Evolutionary conservation across 208 protist genomes (phyloP).

Genomic region (Trypanosoma congolense): DNA sequence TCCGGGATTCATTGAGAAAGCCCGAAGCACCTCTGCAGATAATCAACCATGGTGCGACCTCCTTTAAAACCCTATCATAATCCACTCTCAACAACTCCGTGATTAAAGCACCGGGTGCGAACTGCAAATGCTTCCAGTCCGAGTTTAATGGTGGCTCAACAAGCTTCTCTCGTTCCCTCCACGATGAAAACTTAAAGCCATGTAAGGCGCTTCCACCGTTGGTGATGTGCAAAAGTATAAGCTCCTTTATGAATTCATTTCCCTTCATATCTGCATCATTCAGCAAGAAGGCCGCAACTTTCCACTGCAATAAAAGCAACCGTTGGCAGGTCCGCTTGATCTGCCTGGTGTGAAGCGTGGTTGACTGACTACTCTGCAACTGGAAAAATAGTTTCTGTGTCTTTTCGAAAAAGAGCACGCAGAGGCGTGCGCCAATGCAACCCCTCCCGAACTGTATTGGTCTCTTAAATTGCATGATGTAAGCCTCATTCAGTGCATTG

Average conservation of each 20-base stretch:
- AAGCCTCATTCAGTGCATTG: constrained; percentile 2
- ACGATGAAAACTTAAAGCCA: constrained; percentile 12
- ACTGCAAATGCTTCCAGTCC: constrained; percentile 18
- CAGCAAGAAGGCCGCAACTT: constrained; percentile 9
- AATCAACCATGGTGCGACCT: constrained; percentile 24
- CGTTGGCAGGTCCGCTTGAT: constrained; percentile 4
- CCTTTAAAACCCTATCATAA: constrained; percentile 8
- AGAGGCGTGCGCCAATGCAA: constrained; percentile 7
- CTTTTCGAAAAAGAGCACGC: constrained; percentile 17
- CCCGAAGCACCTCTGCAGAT: constrained; percentile 16
- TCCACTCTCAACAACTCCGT: constrained; percentile 12
- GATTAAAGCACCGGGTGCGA: constrained; percentile 17
- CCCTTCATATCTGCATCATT: constrained; percentile 23
- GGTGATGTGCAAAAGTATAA: constrained; percentile 19
- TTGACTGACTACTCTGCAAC: constrained; percentile 5
- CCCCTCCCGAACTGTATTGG: not conserved
- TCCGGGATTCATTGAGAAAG: constrained; percentile 10
- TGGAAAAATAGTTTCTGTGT: constrained; percentile 16
- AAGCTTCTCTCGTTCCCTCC: constrained; percentile 9
- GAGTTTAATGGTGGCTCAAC: constrained; percentile 7
- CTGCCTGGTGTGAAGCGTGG: not conserved
- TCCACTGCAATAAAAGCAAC: constrained; percentile 25
- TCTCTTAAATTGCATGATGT: constrained; percentile 13
- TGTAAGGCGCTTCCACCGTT: constrained; percentile 14
- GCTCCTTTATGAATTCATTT: constrained; percentile 20